Evolutionary conservation across 2,329 filamentous ascomycete species (phyloP).

Genomic region (Phialocephala subalpina): DNA sequence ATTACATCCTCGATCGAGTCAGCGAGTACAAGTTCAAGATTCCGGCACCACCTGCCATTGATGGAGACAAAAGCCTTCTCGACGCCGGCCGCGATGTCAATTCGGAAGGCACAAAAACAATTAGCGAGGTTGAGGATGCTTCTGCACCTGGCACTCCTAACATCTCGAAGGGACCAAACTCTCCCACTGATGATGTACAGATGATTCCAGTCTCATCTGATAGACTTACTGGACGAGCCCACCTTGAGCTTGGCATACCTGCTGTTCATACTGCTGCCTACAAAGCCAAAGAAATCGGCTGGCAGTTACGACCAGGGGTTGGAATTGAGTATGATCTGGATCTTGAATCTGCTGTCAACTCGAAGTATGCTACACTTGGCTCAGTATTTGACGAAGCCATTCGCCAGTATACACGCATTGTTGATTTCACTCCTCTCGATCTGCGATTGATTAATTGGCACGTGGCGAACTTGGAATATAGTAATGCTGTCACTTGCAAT

Average conservation of each 20-base stretch:
- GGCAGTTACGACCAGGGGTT: constrained; percentile 73
- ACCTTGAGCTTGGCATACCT: constrained; percentile 73
- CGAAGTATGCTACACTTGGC: constrained; percentile 77
- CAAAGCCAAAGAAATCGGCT: constrained; percentile 84
- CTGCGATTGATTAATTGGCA: constrained; percentile 97
- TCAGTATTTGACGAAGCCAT: constrained; percentile 94
- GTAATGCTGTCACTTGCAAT: constrained; percentile 89
- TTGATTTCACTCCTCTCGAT: constrained; percentile 86
- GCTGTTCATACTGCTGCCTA: constrained; percentile 77
- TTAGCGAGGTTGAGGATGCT: constrained; percentile 77
- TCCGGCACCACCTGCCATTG: constrained; percentile 72
- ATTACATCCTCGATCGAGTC: constrained; percentile 91
- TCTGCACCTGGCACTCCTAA: constrained; percentile 60
- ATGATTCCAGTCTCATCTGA: constrained; percentile 71
- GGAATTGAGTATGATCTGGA: constrained; percentile 73
- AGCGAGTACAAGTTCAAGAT: constrained; percentile 88
- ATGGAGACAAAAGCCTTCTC: constrained; percentile 84
- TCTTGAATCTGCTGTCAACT: constrained; percentile 69
- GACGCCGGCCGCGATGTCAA: constrained; percentile 82
- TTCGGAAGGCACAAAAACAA: constrained; percentile 73
- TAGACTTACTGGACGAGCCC: constrained; percentile 75
- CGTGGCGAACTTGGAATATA: constrained; percentile 97
- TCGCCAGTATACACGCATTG: constrained; percentile 81
- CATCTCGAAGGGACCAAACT: constrained; percentile 48
- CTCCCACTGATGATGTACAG: constrained; percentile 50